These are phyloP conservation scores for Leccinum truebloodii DNA, from an alignment of 768 basidiomycete genomes.

Conservation along the genomic window DNA sequence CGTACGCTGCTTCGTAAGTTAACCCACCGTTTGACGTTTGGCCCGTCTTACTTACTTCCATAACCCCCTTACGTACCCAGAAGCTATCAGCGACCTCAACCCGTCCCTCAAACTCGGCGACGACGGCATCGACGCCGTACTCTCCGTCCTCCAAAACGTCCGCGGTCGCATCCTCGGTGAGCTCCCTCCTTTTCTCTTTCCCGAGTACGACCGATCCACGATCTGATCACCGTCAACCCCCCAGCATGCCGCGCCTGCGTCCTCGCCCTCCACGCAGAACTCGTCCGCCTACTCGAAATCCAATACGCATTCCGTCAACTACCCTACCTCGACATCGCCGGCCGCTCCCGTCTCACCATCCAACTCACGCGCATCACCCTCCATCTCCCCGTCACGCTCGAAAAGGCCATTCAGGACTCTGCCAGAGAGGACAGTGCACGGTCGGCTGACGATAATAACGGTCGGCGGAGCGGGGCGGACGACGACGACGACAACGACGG, in stretches of 20 bases:
- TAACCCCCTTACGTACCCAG: slow-evolving; percentile 35
- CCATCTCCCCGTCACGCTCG: slow-evolving; percentile 70
- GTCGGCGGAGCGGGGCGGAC: slow-evolving; percentile 5
- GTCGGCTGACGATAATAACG: neutral
- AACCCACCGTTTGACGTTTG: neutral
- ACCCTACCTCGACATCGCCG: slow-evolving; percentile 75
- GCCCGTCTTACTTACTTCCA: neutral
- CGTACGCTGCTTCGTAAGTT: slow-evolving; percentile 70
- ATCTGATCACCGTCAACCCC: neutral
- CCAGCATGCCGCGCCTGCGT: slow-evolving; percentile 77
- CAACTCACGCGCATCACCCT: slow-evolving; percentile 78
- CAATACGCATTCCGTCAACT: slow-evolving; percentile 75
- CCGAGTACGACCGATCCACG: neutral
- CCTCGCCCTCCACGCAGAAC: slow-evolving; percentile 67
- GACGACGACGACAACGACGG: slow-evolving; percentile 6
- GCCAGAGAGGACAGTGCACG: slow-evolving; percentile 15
- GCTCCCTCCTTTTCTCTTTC: neutral
- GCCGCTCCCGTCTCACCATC: slow-evolving; percentile 73
- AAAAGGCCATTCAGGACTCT: slow-evolving; percentile 58
- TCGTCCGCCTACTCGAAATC: slow-evolving; percentile 78
- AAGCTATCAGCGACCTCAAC: slow-evolving; percentile 77
- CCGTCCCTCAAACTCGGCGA: slow-evolving; percentile 76
- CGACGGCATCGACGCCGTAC: slow-evolving; percentile 76
- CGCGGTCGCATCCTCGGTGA: slow-evolving; percentile 75
- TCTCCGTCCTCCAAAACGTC: slow-evolving; percentile 65